Evolutionary conservation across 2,329 filamentous ascomycete genomes (phyloP).

Genomic region (Gnomoniopsis sp.): DNA sequence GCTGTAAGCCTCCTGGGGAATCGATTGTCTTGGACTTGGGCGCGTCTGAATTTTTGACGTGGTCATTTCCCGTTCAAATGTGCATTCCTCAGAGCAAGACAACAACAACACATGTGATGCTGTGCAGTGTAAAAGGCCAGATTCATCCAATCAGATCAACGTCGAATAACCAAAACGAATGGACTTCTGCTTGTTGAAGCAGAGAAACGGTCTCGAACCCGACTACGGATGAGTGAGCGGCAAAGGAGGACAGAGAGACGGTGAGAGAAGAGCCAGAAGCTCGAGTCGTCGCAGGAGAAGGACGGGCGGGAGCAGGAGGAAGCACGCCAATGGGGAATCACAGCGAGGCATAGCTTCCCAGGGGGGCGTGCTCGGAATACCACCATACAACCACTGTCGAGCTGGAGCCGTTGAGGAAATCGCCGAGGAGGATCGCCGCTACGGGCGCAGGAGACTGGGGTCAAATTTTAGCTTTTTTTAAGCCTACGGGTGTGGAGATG

Average conservation of each 20-base stretch:
- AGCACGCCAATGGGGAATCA: slow-evolving; percentile 3
- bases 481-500: slow-evolving; percentile 7
- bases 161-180: slow-evolving; percentile 9
- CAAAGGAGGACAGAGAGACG: slow-evolving; percentile 2
- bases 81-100: slow-evolving; percentile 13
- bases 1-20: background rate
- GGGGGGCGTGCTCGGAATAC: background rate
- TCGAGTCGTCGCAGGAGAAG: background rate
- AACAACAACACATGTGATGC: background rate
- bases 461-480: slow-evolving; percentile 9
- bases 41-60: slow-evolving; percentile 5
- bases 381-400: background rate
- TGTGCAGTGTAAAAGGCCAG: background rate
- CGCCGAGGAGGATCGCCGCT: slow-evolving; percentile 1
- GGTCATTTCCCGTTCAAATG: slow-evolving; percentile 8
- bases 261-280: background rate
- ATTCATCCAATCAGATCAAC: background rate
- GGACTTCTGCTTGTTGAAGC: slow-evolving; percentile 10
- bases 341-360: background rate
- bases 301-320: slow-evolving; percentile 5
- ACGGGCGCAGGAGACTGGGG: slow-evolving; percentile 12
- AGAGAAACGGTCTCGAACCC: background rate
- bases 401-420: slow-evolving; percentile 3
- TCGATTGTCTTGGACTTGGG: slow-evolving; percentile 6
- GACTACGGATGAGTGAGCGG: background rate